These are phyloP conservation scores for Fistulina hepatica DNA, from an alignment of 1,284 basidiomycete species.

Conservation along the genomic window DNA sequence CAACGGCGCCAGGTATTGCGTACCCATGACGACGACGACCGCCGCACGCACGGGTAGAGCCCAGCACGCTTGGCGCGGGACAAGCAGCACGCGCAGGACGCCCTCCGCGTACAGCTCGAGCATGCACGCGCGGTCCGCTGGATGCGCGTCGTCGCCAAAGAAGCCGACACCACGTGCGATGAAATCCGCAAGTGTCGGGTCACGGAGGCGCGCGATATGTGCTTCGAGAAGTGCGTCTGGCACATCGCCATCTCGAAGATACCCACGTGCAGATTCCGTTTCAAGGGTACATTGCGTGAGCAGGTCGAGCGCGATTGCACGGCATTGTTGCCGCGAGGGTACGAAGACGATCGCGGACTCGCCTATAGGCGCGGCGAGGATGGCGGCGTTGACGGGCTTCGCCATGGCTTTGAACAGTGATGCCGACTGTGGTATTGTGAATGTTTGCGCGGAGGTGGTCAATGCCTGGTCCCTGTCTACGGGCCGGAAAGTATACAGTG, in stretches of 20 bases:
- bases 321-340: constrained; percentile 76
- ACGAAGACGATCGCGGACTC: constrained; percentile 79
- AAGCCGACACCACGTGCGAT: constrained; percentile 87
- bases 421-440: constrained; percentile 80
- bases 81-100: constrained; percentile 73
- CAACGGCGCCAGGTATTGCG: constrained; percentile 67
- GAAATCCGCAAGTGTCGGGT: constrained; percentile 60
- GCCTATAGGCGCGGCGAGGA: constrained; percentile 31
- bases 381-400: constrained; percentile 76
- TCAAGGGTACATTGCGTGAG: constrained; percentile 82
- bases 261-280: constrained; percentile 60
- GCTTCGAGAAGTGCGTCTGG: constrained; percentile 52
- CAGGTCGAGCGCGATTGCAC: constrained; percentile 71
- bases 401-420: constrained; percentile 88
- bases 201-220: constrained; percentile 51
- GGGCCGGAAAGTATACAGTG: constrained; percentile 73
- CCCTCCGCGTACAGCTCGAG: constrained; percentile 80
- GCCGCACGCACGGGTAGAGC: constrained; percentile 71
- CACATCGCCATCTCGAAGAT: constrained; percentile 47
- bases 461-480: constrained; percentile 78
- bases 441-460: constrained; percentile 59
- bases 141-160: constrained; percentile 66
- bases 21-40: constrained; percentile 84
- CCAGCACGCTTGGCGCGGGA: constrained; percentile 81
- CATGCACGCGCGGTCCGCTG: constrained; percentile 64